Evolutionary conservation across 257 asterid genomes (phyloP), one percentile per base, ranked within the genome.

Genomic region (Rubia yunnanensis): DNA sequence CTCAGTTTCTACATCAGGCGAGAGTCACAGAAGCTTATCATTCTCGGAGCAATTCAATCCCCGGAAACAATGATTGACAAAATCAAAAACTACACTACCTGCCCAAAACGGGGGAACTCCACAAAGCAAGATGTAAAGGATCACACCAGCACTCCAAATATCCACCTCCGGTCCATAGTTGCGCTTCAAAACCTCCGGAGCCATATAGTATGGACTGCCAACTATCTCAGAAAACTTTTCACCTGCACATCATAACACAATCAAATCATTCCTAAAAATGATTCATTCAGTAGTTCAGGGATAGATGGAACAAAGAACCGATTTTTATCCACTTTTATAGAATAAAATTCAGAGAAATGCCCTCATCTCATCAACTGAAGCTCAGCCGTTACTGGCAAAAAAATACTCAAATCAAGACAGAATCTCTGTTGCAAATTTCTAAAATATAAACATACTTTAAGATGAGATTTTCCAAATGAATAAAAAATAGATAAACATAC

Each of bases 31-130:
- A 61, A 65, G 67, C 24, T 20, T 56, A 34, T 71, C 56, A 74
- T 49, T 39, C 50, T 44, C 46, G 3, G 32, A 59, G 15, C 31
- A 44, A 38, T 41, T 41, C 48, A 69, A 49, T 44, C 55, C 31
- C 31, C 44, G 22, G 5, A n/a, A 6, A 7, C 48, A 38, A 38
- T 32, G 14, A 52, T 30, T 36, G 5, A 50, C 49, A 32, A 7
- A 27, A 34, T 59, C 49, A 70, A 41, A 14, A 66, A 34, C 46
- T 41, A 24, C 65, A n/a, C 11, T 79, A 90, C 97, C 97, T 57
- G 97, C 97, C 97, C 97, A 90, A 76, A 90, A 90, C 32, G 97
- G 97, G 78, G 97, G 97, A 78, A 90, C 97, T 18, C 97, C 97
- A n/a, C 97, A 90, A 11, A 90, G 71, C 75, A 90, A 84, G 76